Percentiles rank a stretch among this genome's conserved stretches.
These are phyloP conservation scores for Cupressus sempervirens DNA, from an alignment of 75 land plant species.

Conservation along the genomic window DNA sequence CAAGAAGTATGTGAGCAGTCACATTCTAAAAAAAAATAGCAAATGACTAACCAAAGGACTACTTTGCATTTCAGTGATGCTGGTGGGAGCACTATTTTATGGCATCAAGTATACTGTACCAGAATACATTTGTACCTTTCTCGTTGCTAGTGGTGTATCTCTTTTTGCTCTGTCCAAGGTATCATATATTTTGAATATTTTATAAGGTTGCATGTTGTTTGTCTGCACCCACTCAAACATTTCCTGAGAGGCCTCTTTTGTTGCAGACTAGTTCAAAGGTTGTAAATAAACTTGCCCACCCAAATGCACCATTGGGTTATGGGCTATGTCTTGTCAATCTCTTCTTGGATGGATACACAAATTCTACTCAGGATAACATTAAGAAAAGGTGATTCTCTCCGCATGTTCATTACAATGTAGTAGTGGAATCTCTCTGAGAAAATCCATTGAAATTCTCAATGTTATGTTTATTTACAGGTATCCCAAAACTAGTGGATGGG, in stretches of 20 bases:
- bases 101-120: constrained; percentile 82
- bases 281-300: constrained; percentile 80
- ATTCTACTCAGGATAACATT: constrained; percentile 96
- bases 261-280: constrained; percentile 79
- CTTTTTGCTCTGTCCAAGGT: constrained; percentile 92
- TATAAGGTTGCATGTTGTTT: background rate
- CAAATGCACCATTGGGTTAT: constrained; percentile 94
- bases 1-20: background rate
- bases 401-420: background rate
- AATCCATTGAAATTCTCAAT: background rate
- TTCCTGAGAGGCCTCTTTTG: background rate
- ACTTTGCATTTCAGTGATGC: constrained; percentile 69
- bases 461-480: constrained; percentile 44
- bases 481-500: constrained; percentile 94
- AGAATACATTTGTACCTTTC: constrained; percentile 83
- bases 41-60: background rate
- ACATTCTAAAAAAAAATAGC: background rate
- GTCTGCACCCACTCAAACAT: background rate
- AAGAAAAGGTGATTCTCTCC: constrained; percentile 45
- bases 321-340: constrained; percentile 83
- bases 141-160: constrained; percentile 99
- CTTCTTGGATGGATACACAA: constrained; percentile 94
- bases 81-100: constrained; percentile 90
- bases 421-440: background rate
- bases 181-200: constrained; percentile 1